These are phyloP conservation scores for Calonectria honghensis DNA, from an alignment of 2,329 filamentous ascomycete genomes.

Conservation along the genomic window DNA sequence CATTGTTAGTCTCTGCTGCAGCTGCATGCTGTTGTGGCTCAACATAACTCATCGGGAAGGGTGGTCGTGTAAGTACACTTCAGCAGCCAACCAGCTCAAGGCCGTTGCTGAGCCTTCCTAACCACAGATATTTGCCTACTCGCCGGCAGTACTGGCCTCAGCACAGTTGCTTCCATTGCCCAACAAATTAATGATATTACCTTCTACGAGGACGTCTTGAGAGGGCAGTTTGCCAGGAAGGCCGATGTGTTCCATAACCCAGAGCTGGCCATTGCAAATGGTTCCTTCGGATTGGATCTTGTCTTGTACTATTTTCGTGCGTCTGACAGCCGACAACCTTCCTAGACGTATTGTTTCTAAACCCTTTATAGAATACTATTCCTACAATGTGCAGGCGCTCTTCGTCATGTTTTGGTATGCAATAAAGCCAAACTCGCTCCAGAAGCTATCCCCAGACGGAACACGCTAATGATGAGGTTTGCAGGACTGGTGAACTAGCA, in stretches of 20 bases:
- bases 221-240: not conserved
- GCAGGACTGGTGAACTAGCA: not conserved
- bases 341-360: not conserved
- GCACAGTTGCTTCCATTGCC: not conserved
- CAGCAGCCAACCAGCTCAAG: not conserved
- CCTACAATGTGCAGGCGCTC: slow-evolving; percentile 7
- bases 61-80: slow-evolving; percentile 10
- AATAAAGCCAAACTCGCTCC: not conserved
- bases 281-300: slow-evolving; percentile 9
- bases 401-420: slow-evolving; percentile 25
- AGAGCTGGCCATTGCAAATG: slow-evolving; percentile 14
- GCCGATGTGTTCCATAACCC: not conserved
- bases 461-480: not conserved
- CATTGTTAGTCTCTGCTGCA: not conserved
- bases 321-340: not conserved
- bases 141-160: slow-evolving; percentile 10
- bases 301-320: slow-evolving; percentile 6
- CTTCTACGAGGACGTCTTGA: not conserved
- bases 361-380: not conserved
- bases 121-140: slow-evolving; percentile 8
- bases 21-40: slow-evolving; percentile 6
- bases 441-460: not conserved
- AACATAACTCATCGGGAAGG: slow-evolving; percentile 10
- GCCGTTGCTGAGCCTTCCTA: not conserved
- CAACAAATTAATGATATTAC: slow-evolving; percentile 4